These are phyloP conservation scores for Phaeosphaeria sp. DNA, from an alignment of 2,329 filamentous ascomycete genomes.

Conservation along the genomic window DNA sequence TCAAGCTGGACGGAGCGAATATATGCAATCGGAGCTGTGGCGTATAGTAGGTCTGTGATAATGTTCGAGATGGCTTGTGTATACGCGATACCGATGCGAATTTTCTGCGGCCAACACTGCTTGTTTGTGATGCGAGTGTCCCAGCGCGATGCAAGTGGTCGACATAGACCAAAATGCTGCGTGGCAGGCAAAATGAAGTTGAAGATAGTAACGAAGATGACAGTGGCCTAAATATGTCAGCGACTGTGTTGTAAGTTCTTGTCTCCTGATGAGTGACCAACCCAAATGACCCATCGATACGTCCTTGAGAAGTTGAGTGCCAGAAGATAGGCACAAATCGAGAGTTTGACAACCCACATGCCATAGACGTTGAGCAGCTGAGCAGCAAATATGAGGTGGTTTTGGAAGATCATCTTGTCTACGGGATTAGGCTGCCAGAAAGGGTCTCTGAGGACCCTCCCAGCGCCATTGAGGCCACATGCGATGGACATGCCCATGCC, in stretches of 20 bases:
- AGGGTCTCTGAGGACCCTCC: background rate
- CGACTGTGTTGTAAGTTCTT: too few species aligned
- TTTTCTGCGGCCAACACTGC: slow-evolving; percentile 30
- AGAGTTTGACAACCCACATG: slow-evolving; percentile 5
- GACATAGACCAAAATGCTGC: background rate
- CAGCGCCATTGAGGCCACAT: background rate
- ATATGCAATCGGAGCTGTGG: slow-evolving; percentile 36
- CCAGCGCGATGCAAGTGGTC: slow-evolving; percentile 32
- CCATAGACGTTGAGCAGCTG: slow-evolving; percentile 1
- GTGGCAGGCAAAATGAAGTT: slow-evolving; percentile 28
- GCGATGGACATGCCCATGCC: slow-evolving; percentile 1
- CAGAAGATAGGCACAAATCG: slow-evolving; percentile 39
- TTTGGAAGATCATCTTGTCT: background rate
- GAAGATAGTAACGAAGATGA: slow-evolving; percentile 32
- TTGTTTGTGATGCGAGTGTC: slow-evolving; percentile 14
- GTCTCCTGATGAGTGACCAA: too few species aligned
- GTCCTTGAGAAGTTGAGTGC: slow-evolving; percentile 35
- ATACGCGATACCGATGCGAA: slow-evolving; percentile 27
- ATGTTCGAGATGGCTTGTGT: slow-evolving; percentile 36
- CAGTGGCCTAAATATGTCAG: slow-evolving; percentile 13
- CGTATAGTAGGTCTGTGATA: slow-evolving; percentile 37
- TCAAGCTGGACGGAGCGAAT: slow-evolving; percentile 31
- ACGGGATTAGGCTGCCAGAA: background rate
- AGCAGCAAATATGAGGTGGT: background rate
- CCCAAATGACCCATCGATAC: slow-evolving; percentile 34